phyloP scores from a whole-genome alignment of 768 basidiomycete species.

The Auricularia sp. region DNA sequence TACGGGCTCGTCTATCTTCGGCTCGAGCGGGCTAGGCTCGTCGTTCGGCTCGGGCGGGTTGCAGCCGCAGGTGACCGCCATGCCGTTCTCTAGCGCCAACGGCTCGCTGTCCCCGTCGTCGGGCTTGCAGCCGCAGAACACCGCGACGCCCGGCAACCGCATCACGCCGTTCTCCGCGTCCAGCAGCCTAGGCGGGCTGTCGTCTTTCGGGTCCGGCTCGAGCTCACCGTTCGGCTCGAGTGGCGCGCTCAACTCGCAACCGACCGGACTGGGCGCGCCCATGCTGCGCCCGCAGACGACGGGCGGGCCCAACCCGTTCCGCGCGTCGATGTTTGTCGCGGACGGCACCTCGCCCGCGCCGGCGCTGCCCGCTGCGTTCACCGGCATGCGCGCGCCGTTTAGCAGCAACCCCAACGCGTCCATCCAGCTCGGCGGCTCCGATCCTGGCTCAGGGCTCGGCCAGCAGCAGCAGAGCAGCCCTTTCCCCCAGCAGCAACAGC shows the following conservation, averaged over 20 bases:
- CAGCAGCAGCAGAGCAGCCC: slow-evolving; percentile 7
- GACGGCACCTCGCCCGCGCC: background rate
- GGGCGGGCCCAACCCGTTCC: slow-evolving; percentile 34
- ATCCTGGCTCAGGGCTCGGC: background rate
- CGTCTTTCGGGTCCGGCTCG: slow-evolving; percentile 7
- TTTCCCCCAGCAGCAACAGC: slow-evolving; percentile 7
- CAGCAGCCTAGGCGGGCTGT: background rate
- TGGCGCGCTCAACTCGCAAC: slow-evolving; percentile 28
- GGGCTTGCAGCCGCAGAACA: background rate
- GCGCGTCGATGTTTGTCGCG: slow-evolving; percentile 25
- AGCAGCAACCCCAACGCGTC: slow-evolving; percentile 7
- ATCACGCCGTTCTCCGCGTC: background rate
- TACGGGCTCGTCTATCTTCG: background rate
- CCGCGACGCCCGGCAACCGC: background rate
- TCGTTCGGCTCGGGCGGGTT: background rate
- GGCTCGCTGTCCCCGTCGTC: background rate
- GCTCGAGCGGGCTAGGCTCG: background rate
- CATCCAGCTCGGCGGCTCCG: slow-evolving; percentile 1
- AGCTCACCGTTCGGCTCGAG: slow-evolving; percentile 14
- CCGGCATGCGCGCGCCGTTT: background rate
- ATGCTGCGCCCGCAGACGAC: slow-evolving; percentile 40
- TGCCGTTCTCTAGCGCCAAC: background rate
- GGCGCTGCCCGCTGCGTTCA: background rate
- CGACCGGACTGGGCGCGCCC: slow-evolving; percentile 30
- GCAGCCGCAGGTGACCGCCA: slow-evolving; percentile 2